Evolutionary conservation across 129 eudicot species (phyloP), one percentile per base, ranked within the genome.

Genomic region (Helichrysum umbraculigerum): DNA sequence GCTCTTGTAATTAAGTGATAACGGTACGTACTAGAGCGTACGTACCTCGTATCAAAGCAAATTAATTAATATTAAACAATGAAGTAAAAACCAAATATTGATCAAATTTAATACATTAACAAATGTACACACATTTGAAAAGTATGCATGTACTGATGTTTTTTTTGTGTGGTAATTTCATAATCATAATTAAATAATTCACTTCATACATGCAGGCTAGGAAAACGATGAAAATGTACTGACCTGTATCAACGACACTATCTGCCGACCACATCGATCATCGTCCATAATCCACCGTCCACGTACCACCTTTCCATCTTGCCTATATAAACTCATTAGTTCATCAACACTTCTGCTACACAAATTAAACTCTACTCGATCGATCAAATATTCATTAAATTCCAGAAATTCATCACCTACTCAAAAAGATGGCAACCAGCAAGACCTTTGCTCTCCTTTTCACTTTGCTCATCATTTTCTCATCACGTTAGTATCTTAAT

Each of bases 381-480:
- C 28, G 28, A 25, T 25, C 62, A 56, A n/a, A 56, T 56, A 56
- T 7, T n/a, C 62, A 19, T 19, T 56, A 6, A 57, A 20, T 6
- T 7, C 62, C 29, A 57, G 0, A 57, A 19, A 54, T 54, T n/a
- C 2, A 52, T 17, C 21, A n/a, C 60, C 0, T 9, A 25, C 28
- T 0, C 28, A 25, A 37, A 4, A 61, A 22, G 21, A 79, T 79
- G 83, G 78, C 78, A 63, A 74, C 25, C 8, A 56, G 34, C 73
- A 79, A 79, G 68, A 28, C 78, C 78, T 35, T 67, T 41, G n/a
- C 62, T 58, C 34, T 72, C 39, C 67, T 79, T 56, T 66, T 79
- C 50, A 15, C 68, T 3, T 14, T 72, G 37, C 78, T 79, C 39
- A 19, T 73, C 74, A 66, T 79, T 60, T 79, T 73, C 14, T 0